A percentile compares a stretch with the other conserved stretches of the same genome.
Evolutionary conservation across 208 protist genomes (phyloP).

Genomic region (Tritrichomonas foetus): DNA sequence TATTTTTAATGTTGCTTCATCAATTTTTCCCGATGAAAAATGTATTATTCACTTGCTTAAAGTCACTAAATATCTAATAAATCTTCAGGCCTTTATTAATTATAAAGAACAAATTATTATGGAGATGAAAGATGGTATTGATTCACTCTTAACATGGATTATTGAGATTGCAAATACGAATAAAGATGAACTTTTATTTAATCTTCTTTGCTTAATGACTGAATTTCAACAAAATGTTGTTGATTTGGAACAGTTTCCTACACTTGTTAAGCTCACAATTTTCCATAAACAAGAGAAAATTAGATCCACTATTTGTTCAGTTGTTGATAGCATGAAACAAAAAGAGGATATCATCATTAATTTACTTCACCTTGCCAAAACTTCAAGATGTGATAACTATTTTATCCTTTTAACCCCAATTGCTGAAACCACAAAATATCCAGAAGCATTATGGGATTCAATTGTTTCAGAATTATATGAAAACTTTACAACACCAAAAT

Average conservation of each 20-base stretch:
- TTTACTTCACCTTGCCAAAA: not conserved
- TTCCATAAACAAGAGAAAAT: not conserved
- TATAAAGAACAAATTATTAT: not conserved
- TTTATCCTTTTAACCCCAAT: not conserved
- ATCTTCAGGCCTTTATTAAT: not conserved
- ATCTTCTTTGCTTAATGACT: no score
- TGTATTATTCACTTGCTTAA: not conserved
- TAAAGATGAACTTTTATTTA: not conserved
- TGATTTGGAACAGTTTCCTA: not conserved
- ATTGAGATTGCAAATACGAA: not conserved
- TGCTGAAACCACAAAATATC: not conserved
- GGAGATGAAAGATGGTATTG: not conserved
- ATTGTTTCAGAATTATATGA: not conserved
- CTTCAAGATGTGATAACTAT: not conserved
- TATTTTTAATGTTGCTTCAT: not conserved
- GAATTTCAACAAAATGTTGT: not conserved
- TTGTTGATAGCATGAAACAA: not conserved
- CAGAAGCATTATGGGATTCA: not conserved
- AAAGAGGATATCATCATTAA: not conserved
- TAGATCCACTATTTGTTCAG: not conserved
- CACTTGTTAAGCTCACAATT: not conserved
- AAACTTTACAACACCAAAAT: not conserved
- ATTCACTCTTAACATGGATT: not conserved
- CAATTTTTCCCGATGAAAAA: not conserved
- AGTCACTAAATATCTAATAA: not conserved